A percentile compares a stretch with the other conserved stretches of the same genome.
Conservation (phyloP, 192 early-diverging fungal species). For the Cladochytrium replicatum region DNA sequence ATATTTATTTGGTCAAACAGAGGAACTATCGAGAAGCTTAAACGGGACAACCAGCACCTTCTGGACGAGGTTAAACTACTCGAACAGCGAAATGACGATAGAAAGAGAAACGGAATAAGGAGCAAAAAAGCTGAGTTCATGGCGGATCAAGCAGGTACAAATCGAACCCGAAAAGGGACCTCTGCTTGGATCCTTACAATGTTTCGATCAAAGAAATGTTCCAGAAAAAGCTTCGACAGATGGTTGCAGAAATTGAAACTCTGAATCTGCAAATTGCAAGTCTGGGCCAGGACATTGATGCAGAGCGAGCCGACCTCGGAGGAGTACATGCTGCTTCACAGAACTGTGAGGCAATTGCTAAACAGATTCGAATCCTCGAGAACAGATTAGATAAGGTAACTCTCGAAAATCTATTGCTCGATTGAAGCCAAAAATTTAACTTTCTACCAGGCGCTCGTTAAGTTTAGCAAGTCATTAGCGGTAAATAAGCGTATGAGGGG, state of each 20-base stretch:
- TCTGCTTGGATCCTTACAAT: too few relatives aligned
- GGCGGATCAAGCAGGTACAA: constrained; percentile 42
- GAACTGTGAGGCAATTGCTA: constrained; percentile 39
- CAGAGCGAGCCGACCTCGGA: constrained; percentile 33
- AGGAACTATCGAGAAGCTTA: constrained; percentile 39
- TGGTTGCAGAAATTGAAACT: constrained; percentile 22
- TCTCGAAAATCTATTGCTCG: too few relatives aligned
- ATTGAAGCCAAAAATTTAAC: too few relatives aligned
- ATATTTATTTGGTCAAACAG: constrained; percentile 10
- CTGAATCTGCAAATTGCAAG: constrained; percentile 25
- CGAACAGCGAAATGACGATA: constrained; percentile 37
- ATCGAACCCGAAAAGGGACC: too few relatives aligned
- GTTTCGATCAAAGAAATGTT: constrained; percentile 21
- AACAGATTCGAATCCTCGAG: constrained; percentile 44
- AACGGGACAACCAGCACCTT: constrained; percentile 40
- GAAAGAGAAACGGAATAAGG: constrained; percentile 29
- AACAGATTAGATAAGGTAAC: constrained; percentile 44
- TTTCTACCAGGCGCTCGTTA: constrained; percentile 35
- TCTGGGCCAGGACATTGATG: constrained; percentile 35
- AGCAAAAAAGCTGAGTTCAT: constrained; percentile 38
- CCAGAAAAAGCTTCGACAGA: constrained; percentile 26
- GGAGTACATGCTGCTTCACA: constrained; percentile 42
- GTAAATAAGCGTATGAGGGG: constrained; percentile 43
- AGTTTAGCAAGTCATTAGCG: constrained; percentile 49
- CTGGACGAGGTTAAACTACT: constrained; percentile 36